phyloP scores from a whole-genome alignment of 495 filamentous ascomycete species.

The Penicillium coprophilum region DNA sequence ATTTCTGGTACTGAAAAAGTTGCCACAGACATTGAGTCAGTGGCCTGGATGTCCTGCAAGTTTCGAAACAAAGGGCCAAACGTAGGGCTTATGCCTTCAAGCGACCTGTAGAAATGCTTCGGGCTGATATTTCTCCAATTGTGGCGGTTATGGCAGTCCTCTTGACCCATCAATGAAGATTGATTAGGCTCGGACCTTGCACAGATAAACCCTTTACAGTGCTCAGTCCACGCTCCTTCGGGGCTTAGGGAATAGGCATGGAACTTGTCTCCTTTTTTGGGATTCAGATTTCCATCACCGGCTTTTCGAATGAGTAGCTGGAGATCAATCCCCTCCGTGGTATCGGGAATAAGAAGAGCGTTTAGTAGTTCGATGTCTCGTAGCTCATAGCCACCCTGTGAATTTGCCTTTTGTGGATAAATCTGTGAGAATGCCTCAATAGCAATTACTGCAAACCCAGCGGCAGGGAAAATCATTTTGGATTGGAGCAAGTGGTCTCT shows the following conservation, averaged over 20 bases:
- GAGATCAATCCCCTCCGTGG: conserved; percentile 23
- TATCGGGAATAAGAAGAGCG: conserved; percentile 36
- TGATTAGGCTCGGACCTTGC: not conserved
- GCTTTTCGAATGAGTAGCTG: not conserved
- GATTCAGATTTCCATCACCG: not conserved
- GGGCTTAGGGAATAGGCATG: not conserved
- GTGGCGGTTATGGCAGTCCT: not conserved
- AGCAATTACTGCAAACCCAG: conserved; percentile 26
- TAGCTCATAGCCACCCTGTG: conserved; percentile 8
- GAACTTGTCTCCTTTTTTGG: not conserved
- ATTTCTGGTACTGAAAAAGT: not conserved
- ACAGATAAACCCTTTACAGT: not conserved
- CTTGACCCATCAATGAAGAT: not conserved
- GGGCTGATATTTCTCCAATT: not conserved
- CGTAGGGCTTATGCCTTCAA: not conserved
- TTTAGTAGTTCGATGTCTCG: conserved; percentile 33
- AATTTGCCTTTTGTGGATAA: not conserved
- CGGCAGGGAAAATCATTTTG: conserved; percentile 20
- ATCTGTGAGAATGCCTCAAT: conserved; percentile 31
- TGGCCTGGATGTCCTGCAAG: not conserved
- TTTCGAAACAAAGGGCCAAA: not conserved
- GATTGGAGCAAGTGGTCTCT: conserved; percentile 23
- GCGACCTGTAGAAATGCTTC: not conserved
- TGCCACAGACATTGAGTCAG: not conserved
- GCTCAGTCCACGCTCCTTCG: not conserved